Evolutionary conservation across 2,329 filamentous ascomycete genomes (phyloP).

Genomic region (Polychaeton citri): DNA sequence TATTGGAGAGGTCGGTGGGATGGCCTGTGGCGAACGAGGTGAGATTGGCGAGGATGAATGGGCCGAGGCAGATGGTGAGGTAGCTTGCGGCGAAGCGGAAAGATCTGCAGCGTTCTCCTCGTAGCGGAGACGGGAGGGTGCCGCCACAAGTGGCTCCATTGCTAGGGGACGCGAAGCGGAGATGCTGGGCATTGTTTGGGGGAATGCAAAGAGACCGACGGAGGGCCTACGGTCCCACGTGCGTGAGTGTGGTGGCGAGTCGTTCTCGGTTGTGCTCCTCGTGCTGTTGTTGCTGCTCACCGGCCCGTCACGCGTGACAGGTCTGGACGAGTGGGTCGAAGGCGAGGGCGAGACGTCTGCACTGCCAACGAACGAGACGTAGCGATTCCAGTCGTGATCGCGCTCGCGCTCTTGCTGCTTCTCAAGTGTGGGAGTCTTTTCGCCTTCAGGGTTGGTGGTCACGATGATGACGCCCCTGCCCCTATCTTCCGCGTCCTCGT

Average conservation of each 20-base stretch:
- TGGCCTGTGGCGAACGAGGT: not conserved
- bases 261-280: not conserved
- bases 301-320: not conserved
- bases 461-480: not conserved
- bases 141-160: not conserved
- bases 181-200: not conserved
- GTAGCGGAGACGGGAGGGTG: no score
- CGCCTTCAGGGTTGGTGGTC: not conserved
- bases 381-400: not conserved
- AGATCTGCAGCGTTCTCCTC: no score
- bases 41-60: not conserved
- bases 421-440: not conserved
- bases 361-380: not conserved
- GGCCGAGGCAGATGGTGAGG: not conserved
- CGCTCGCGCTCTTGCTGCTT: not conserved
- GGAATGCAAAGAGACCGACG: not conserved
- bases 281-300: not conserved
- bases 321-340: not conserved
- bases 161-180: not conserved
- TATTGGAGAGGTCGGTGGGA: not conserved
- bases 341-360: not conserved
- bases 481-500: not conserved
- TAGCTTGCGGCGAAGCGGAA: not conserved
- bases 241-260: not conserved
- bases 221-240: not conserved